phyloP scores from a whole-genome alignment of 805 yeast species.

The Teunomyces stri region DNA sequence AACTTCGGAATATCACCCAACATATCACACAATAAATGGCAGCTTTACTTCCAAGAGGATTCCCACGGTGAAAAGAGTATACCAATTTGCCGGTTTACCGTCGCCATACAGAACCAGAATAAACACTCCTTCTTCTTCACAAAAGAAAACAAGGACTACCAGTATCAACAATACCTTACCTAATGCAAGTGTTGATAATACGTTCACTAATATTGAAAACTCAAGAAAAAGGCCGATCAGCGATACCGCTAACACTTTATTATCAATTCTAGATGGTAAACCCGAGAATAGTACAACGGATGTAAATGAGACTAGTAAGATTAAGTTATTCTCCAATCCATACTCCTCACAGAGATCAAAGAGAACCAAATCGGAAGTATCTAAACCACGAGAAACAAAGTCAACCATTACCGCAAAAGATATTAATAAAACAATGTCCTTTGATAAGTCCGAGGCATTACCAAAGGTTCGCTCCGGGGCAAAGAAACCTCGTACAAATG shows the following conservation, averaged over 20 bases:
- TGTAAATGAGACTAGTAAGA: not conserved
- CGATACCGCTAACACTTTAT: slow-evolving; percentile 36
- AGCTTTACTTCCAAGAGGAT: slow-evolving; percentile 19
- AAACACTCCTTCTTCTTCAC: slow-evolving; percentile 23
- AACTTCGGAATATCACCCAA: slow-evolving; percentile 40
- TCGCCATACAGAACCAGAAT: slow-evolving; percentile 43
- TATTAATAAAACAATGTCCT: slow-evolving; percentile 34
- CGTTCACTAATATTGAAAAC: not conserved
- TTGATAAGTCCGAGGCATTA: slow-evolving; percentile 29
- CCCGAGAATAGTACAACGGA: not conserved
- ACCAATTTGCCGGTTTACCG: slow-evolving; percentile 45
- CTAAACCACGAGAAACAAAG: not conserved
- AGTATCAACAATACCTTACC: not conserved
- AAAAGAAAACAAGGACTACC: slow-evolving; percentile 4
- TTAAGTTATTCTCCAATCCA: slow-evolving; percentile 11
- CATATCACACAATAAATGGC: slow-evolving; percentile 32
- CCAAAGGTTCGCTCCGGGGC: slow-evolving; percentile 6
- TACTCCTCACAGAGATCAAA: slow-evolving; percentile 8
- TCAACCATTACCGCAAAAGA: slow-evolving; percentile 30
- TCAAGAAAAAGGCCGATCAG: slow-evolving; percentile 23
- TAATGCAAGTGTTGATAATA: not conserved
- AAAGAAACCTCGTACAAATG: not conserved
- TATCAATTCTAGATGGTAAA: slow-evolving; percentile 35
- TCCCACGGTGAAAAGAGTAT: slow-evolving; percentile 41
- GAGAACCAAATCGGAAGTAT: not conserved